Base-by-base conservation (phyloP, 2,329 filamentous ascomycete species). In the Arthrobotrys sinensis region DNA sequence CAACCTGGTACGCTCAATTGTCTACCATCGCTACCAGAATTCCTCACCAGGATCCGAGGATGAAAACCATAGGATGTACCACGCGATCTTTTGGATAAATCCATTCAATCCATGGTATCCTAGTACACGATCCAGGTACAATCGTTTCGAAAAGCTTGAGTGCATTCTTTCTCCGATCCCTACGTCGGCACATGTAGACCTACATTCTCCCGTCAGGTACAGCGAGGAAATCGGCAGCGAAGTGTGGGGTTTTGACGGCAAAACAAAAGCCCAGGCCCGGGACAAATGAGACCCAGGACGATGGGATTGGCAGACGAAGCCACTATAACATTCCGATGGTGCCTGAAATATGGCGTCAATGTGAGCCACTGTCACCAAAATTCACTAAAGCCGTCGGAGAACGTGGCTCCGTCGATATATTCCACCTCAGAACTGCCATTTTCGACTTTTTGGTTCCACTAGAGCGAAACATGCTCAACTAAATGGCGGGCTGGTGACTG, bases 31-130 rank as follows among this genome's bases (percentile, higher is more conserved):
- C 62, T 75, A 75, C 63, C 70, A 75, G 50, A 62, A 63, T 28
- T 65, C 55, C 40, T 65, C 50, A 43, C 65, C 57, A 50, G 55
- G 36, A 38, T 55, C 64, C 46, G 40, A 53, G 64, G 57, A 46
- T 24, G 38, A 50, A 24, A 52, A 36, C 43, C 36, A 36, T 19
- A 46, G 53, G 34, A 24, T 36, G 53, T 19, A 71, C 60, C 57
- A 70, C 73, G 60, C 73, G 67, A 77, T 67, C 40, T 32, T 40
- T 24, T 66, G 73, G 66, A 62, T 77, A 77, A 77, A 71, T 66
- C 45, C 60, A 53, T 19, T 77, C 71, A 77, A 71, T 66, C 45
- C 60, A 53, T 19, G 21, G 16, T 45, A 60, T 62, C 62, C 73
- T 38, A 28, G 67, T 63, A 38, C 45, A 21, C 50, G 48, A 53